Conservation (phyloP, 1,284 basidiomycete genomes). For the Marasmius oreades region DNA sequence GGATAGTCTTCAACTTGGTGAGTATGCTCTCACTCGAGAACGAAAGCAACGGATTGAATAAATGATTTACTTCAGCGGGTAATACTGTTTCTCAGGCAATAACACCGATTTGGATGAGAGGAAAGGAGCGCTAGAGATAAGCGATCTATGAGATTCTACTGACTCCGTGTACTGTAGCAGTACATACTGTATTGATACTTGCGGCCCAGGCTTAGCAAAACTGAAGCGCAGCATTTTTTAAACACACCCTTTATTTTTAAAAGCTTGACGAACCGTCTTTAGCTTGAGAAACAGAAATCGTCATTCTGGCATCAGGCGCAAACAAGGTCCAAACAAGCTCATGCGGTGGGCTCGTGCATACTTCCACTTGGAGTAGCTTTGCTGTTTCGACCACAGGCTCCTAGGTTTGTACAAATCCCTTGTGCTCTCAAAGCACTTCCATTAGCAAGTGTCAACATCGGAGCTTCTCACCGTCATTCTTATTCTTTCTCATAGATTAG, state of each 20-base stretch:
- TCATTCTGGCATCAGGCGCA: background rate
- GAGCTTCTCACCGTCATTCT: background rate
- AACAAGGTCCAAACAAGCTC: background rate
- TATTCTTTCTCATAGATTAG: background rate
- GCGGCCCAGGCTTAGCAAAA: too few relatives aligned
- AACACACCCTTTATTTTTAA: too few relatives aligned
- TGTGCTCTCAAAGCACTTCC: background rate
- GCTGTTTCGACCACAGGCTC: background rate
- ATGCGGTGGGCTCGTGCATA: background rate
- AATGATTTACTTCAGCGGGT: constrained; percentile 30
- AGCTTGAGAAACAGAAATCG: too few relatives aligned
- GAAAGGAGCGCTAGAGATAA: constrained; percentile 27
- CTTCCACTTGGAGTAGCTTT: background rate
- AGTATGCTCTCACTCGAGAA: constrained; percentile 19
- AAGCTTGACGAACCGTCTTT: too few relatives aligned
- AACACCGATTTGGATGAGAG: constrained; percentile 53
- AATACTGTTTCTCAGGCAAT: constrained; percentile 60
- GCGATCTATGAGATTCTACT: too few relatives aligned
- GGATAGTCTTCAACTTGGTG: constrained; percentile 54
- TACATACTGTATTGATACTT: too few relatives aligned
- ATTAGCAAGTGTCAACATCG: background rate
- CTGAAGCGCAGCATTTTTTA: too few relatives aligned
- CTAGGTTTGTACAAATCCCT: background rate
- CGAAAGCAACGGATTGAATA: constrained; percentile 10
- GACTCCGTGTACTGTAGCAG: too few relatives aligned